Conservation (phyloP, 23 red algal species). For the Cyanidiococcus yangmingshanensis region DNA sequence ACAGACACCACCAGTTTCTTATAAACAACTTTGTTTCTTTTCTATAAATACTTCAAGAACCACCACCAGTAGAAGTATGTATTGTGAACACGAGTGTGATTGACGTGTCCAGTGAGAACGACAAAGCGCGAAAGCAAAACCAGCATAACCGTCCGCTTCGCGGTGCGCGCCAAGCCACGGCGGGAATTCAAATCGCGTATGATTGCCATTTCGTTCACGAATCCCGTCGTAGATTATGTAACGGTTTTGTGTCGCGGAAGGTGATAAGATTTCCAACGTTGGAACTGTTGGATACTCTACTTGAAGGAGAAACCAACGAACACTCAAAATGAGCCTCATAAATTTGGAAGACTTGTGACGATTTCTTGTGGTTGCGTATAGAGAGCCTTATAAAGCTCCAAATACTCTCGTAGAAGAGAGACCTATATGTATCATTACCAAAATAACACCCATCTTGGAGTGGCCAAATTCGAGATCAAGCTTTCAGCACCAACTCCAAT, state of each 20-base stretch:
- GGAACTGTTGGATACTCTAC: too few species aligned
- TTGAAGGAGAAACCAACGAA: too few species aligned
- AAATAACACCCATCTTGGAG: too few species aligned
- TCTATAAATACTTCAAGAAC: neutral
- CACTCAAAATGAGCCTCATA: too few species aligned
- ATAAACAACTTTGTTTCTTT: neutral
- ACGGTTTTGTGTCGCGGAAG: neutral
- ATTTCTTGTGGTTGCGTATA: too few species aligned
- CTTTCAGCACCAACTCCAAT: too few species aligned
- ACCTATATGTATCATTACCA: too few species aligned
- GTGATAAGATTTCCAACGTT: neutral
- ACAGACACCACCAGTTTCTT: neutral
- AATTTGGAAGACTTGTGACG: too few species aligned
- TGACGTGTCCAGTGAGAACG: neutral
- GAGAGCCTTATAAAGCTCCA: too few species aligned
- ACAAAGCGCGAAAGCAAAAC: neutral
- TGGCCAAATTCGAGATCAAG: too few species aligned
- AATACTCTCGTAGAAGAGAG: too few species aligned
- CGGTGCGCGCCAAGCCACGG: neutral
- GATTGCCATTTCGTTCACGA: neutral
- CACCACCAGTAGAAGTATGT: too few species aligned
- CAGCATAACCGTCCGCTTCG: neutral
- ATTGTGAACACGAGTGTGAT: neutral
- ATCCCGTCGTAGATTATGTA: neutral
- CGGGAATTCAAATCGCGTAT: neutral